phyloP scores from a whole-genome alignment of 192 early-diverging fungal species.

The Backusella sp. region DNA sequence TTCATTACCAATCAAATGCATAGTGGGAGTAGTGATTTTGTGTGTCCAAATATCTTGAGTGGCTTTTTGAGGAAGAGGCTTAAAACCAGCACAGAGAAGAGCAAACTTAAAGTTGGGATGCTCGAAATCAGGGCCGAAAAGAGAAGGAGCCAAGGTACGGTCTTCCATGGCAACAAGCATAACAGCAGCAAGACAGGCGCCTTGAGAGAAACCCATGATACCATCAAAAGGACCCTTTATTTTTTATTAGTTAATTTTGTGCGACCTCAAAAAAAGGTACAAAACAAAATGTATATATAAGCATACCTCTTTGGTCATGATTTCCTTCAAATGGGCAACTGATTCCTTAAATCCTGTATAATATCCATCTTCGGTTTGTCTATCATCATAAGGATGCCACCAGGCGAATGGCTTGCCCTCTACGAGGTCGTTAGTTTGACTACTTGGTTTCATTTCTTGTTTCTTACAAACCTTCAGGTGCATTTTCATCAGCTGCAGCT shows the following conservation, averaged over 20 bases:
- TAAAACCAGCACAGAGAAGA: constrained; percentile 48
- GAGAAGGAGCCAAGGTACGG: background rate
- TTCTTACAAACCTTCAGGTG: constrained; percentile 35
- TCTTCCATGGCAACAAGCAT: constrained; percentile 43
- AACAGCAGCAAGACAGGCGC: constrained; percentile 47
- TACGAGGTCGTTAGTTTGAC: background rate
- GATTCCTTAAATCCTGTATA: constrained; percentile 48
- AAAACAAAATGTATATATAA: background rate
- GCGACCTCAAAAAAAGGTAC: background rate
- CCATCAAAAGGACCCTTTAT: constrained; percentile 55
- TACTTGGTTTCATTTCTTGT: background rate
- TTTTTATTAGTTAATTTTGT: background rate
- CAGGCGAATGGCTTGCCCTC: constrained; percentile 41
- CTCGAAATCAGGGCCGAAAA: constrained; percentile 32
- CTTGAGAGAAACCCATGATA: constrained; percentile 57
- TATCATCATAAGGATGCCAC: constrained; percentile 41
- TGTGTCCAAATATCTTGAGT: constrained; percentile 2
- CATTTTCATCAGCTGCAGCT: constrained; percentile 30
- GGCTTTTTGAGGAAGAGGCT: constrained; percentile 2
- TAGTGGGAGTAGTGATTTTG: constrained; percentile 30
- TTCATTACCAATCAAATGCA: constrained; percentile 37
- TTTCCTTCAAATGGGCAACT: constrained; percentile 33
- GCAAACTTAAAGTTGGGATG: constrained; percentile 46
- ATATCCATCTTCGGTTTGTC: constrained; percentile 13
- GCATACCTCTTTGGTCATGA: constrained; percentile 44